Evolutionary conservation across 192 early-diverging fungal genomes (phyloP).

Genomic region (Anaeromyces robustus): DNA sequence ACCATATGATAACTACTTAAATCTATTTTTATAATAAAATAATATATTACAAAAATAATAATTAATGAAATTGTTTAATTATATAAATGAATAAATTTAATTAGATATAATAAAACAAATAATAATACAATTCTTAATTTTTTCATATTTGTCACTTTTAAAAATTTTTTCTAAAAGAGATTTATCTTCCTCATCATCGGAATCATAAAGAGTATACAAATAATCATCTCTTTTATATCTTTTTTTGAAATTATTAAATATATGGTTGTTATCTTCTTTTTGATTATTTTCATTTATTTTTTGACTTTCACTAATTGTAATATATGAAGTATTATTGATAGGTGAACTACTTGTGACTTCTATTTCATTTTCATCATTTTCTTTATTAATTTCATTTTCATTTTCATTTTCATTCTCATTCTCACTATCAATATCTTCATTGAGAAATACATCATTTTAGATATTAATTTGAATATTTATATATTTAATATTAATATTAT

Average conservation of each 20-base stretch:
- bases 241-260: neutral
- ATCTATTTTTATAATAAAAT: neutral
- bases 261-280: too few relatives aligned
- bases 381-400: neutral
- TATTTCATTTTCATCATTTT: neutral
- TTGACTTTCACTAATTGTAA: too few relatives aligned
- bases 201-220: neutral
- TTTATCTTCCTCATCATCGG: neutral
- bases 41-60: too few relatives aligned
- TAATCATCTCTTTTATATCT: too few relatives aligned
- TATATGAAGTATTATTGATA: too few relatives aligned
- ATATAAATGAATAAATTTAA: too few relatives aligned
- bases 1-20: neutral
- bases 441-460: too few relatives aligned
- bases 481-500: too few relatives aligned
- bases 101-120: too few relatives aligned
- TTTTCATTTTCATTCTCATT: neutral
- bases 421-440: too few relatives aligned
- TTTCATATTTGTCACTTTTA: neutral
- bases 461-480: too few relatives aligned
- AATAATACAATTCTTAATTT: neutral
- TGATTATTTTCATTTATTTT: neutral
- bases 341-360: neutral
- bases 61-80: too few relatives aligned
- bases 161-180: neutral